These are phyloP conservation scores for Blastobotrys chiropterorum DNA, from an alignment of 805 yeast genomes.

Conservation along the genomic window DNA sequence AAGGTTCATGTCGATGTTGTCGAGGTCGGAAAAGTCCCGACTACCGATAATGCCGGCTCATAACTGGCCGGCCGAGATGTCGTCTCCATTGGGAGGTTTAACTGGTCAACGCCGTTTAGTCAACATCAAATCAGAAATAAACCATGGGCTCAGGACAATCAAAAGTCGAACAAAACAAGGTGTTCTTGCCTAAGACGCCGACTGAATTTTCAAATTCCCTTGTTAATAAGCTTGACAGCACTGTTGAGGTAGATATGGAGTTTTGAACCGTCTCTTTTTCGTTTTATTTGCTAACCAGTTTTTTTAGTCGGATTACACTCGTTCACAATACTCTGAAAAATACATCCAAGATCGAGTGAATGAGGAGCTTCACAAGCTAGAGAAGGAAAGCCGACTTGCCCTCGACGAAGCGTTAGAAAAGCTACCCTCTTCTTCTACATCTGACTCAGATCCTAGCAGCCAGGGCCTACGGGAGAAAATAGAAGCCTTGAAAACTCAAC, in stretches of 20 bases:
- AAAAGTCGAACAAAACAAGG: slow-evolving; percentile 13
- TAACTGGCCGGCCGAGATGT: too few relatives aligned
- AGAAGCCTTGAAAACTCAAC: slow-evolving; percentile 25
- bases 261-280: background rate
- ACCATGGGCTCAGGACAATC: slow-evolving; percentile 3
- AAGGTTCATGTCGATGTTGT: too few relatives aligned
- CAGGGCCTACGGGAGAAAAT: slow-evolving; percentile 23
- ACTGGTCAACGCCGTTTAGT: too few relatives aligned
- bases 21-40: too few relatives aligned
- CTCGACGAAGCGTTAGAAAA: slow-evolving; percentile 19
- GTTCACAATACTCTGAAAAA: slow-evolving; percentile 28
- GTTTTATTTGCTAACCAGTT: background rate
- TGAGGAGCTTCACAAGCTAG: slow-evolving; percentile 28
- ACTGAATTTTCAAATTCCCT: slow-evolving; percentile 29
- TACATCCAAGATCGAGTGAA: slow-evolving; percentile 32
- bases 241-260: slow-evolving; percentile 22
- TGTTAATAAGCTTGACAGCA: slow-evolving; percentile 28
- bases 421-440: slow-evolving; percentile 16
- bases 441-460: slow-evolving; percentile 16
- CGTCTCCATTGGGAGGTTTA: too few relatives aligned
- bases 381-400: slow-evolving; percentile 25
- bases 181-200: slow-evolving; percentile 30
- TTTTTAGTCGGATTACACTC: slow-evolving; percentile 32
- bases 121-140: too few relatives aligned
- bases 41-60: too few relatives aligned